A percentile compares a stretch with the other conserved stretches of the same genome.
Evolutionary conservation across 2,329 filamentous ascomycete species (phyloP).

Genomic region (Botrytis medusae): DNA sequence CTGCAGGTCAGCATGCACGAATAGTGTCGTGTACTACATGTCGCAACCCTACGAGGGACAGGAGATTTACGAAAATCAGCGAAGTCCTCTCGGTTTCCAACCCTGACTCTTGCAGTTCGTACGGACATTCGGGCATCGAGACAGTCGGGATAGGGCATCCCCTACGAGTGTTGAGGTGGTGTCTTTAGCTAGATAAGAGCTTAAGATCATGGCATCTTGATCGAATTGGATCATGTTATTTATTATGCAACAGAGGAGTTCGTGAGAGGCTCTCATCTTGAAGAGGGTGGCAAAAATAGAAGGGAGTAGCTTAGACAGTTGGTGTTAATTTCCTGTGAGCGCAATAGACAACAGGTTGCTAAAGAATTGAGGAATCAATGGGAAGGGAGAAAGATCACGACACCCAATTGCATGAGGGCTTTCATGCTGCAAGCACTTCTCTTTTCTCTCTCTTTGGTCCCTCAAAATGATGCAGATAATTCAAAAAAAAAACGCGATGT

Average conservation of each 20-base stretch:
- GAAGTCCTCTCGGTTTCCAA: background rate
- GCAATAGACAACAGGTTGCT: background rate
- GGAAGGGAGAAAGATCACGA: background rate
- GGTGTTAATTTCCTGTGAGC: background rate
- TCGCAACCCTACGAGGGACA: background rate
- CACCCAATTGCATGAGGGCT: background rate
- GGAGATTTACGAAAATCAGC: background rate
- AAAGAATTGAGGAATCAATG: background rate
- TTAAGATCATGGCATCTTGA: background rate
- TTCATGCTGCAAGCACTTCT: background rate
- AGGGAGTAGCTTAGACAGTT: background rate
- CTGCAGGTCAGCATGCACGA: background rate
- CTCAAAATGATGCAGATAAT: background rate
- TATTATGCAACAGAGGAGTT: no score
- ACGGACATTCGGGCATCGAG: background rate
- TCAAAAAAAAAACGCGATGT: background rate
- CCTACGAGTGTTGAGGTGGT: background rate
- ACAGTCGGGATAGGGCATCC: background rate
- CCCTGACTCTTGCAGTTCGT: background rate
- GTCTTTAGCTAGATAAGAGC: background rate
- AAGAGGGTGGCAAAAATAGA: background rate
- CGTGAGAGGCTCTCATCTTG: background rate
- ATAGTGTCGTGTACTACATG: background rate
- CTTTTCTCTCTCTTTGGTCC: background rate
- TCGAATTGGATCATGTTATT: no score